A percentile compares a stretch with the other conserved stretches of the same genome.
Conservation (phyloP, 192 early-diverging fungal species). For the Gaertneriomyces semiglobifer region DNA sequence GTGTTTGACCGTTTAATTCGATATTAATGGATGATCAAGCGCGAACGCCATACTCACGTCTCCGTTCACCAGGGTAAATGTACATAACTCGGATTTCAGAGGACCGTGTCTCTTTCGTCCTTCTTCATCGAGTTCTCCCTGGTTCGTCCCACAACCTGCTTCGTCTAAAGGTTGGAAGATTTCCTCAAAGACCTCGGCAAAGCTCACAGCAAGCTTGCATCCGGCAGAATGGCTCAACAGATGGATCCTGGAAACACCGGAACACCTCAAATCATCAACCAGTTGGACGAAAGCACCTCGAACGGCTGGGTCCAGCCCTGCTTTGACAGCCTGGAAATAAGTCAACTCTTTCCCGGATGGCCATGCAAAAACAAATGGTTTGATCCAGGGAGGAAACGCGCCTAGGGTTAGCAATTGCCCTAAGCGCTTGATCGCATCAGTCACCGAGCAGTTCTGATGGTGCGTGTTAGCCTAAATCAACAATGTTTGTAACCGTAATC, state of each 20-base stretch:
- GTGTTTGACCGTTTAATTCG: too few relatives aligned
- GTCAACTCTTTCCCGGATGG: conserved; percentile 6
- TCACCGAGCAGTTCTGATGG: conserved; percentile 8
- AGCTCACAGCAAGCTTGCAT: conserved; percentile 1
- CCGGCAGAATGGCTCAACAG: not conserved
- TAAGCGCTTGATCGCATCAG: not conserved
- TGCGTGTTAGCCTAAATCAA: not conserved
- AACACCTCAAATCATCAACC: not conserved
- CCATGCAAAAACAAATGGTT: conserved; percentile 5
- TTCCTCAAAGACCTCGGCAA: not conserved
- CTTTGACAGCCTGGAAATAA: not conserved
- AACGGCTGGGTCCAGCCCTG: not conserved
- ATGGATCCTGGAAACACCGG: not conserved
- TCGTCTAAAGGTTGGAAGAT: not conserved
- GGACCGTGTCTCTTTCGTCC: too few relatives aligned
- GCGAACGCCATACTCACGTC: not conserved
- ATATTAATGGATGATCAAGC: too few relatives aligned
- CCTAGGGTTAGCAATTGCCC: not conserved
- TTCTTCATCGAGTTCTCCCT: too few relatives aligned
- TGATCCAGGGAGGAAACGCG: conserved; percentile 1
- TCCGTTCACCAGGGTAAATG: conserved; percentile 1
- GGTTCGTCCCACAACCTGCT: not conserved
- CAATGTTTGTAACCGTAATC: not conserved
- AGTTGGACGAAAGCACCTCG: not conserved
- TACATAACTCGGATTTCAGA: not conserved